Evolutionary conservation across 2,329 filamentous ascomycete species (phyloP).

Genomic region (Cladosporium halotolerans): DNA sequence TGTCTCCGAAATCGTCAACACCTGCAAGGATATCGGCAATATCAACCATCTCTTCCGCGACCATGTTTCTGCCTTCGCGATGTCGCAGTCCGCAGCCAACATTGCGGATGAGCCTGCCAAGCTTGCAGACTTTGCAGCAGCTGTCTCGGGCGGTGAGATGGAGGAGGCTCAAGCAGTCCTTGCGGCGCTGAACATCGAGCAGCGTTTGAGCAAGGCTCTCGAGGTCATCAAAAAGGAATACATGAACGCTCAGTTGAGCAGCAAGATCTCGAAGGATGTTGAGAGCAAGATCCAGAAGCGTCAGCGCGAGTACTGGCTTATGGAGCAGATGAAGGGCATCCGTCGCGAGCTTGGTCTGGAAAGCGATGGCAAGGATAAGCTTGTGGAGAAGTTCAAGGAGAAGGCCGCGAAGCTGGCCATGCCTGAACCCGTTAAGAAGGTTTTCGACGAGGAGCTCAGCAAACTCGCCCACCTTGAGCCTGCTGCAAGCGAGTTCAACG

Average conservation of each 20-base stretch:
- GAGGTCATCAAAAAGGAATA: conserved; percentile 95
- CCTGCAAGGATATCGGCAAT: conserved; percentile 93
- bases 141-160: conserved; percentile 89
- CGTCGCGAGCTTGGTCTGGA: conserved; percentile 91
- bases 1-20: conserved; percentile 96
- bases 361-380: conserved; percentile 95
- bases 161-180: conserved; percentile 89
- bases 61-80: conserved; percentile 94
- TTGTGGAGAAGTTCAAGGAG: conserved; percentile 95
- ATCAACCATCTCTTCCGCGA: conserved; percentile 94
- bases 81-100: conserved; percentile 90
- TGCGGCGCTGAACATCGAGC: conserved; percentile 81
- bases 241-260: conserved; percentile 95
- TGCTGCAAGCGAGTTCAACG: conserved; percentile 95
- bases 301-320: conserved; percentile 95
- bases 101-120: conserved; percentile 92
- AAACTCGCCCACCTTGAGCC: conserved; percentile 94
- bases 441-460: conserved; percentile 97
- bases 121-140: conserved; percentile 92
- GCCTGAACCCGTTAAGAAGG: conserved; percentile 93
- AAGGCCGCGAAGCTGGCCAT: conserved; percentile 90
- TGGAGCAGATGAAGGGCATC: conserved; percentile 99
- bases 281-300: conserved; percentile 96
- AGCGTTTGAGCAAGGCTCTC: conserved; percentile 84
- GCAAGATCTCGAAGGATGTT: conserved; percentile 96